Evolutionary conservation across 1,284 basidiomycete species (phyloP), one percentile per base, ranked within the genome.

Genomic region (Puccinia polysora): DNA sequence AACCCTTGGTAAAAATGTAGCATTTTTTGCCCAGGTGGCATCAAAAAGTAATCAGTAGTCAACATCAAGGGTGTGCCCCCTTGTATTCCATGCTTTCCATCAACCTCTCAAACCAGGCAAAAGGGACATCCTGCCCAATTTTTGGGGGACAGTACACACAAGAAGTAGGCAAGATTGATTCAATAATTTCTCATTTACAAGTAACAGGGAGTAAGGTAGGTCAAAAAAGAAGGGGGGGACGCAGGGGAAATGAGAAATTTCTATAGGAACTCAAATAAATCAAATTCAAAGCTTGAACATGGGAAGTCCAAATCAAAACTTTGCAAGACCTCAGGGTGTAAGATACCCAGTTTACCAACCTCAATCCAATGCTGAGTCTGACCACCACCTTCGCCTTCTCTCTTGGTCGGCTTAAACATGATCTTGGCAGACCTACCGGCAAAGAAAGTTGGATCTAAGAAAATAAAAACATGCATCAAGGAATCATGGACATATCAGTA

Each of bases 221-320:
- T n/a, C n/a, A n/a, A n/a, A n/a, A n/a, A n/a, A n/a, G n/a, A n/a
- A n/a, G n/a, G n/a, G n/a, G n/a, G n/a, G n/a, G n/a, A n/a, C n/a
- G n/a, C n/a, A 25, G 32, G 58, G 23, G 30, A 8, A 30, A 47
- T 7, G 32, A 47, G 45, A 30, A 1, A 15, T 5, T 7, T 52
- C 81, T 89, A 92, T 82, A 91, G 87, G 84, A 98, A 92, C 15
- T 88, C 89, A 81, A 96, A 91, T 60, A 98, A 83, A 60, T 88
- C 89, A 80, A 98, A 91, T 84, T 99, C 96, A 73, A 99, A 82
- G 10, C 88, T 88, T 18, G 93, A 96, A 81, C 93, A 97, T n/a
- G 95, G 96, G 81, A 90, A 94, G 58, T 86, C 85, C 75, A 98
- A 88, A 80, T 96, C 92, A 81, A 94, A 97, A 77, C 90, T 91